phyloP scores from a whole-genome alignment of 345 rosid genomes.

The Mallotus nudiflorus region DNA sequence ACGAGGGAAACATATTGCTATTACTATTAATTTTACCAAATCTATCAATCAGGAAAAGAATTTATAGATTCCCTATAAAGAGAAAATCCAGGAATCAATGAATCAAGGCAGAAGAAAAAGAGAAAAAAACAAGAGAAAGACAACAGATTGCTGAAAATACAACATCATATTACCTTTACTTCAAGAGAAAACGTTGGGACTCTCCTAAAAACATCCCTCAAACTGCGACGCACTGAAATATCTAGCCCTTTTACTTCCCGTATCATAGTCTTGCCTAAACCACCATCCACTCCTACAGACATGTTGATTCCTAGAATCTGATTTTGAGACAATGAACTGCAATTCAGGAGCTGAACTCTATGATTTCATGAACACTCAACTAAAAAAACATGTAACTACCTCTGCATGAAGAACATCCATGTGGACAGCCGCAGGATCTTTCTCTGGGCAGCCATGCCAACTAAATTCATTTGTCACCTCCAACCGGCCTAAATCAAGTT shows the following conservation, averaged over 20 bases:
- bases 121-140: background rate
- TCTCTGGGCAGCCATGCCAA: constrained; percentile 89
- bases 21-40: background rate
- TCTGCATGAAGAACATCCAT: constrained; percentile 92
- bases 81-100: background rate
- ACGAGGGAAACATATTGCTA: background rate
- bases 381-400: constrained; percentile 42
- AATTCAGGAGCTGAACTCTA: constrained; percentile 12
- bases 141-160: background rate
- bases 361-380: constrained; percentile 9
- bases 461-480: constrained; percentile 83
- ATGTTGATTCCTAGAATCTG: constrained; percentile 95
- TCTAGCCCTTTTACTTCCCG: constrained; percentile 87
- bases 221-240: constrained; percentile 82
- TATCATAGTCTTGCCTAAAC: constrained; percentile 82
- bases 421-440: constrained; percentile 92
- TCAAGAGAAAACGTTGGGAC: constrained; percentile 89
- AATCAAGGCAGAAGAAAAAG: background rate
- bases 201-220: constrained; percentile 91
- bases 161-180: constrained; percentile 63
- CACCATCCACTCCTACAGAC: constrained; percentile 85
- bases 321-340: constrained; percentile 21
- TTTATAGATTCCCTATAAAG: background rate
- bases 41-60: background rate
- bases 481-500: constrained; percentile 91